A percentile compares a stretch with the other conserved stretches of the same genome.
Conservation (phyloP, 176 grass and related monocot species). For the Puya raimondii region DNA sequence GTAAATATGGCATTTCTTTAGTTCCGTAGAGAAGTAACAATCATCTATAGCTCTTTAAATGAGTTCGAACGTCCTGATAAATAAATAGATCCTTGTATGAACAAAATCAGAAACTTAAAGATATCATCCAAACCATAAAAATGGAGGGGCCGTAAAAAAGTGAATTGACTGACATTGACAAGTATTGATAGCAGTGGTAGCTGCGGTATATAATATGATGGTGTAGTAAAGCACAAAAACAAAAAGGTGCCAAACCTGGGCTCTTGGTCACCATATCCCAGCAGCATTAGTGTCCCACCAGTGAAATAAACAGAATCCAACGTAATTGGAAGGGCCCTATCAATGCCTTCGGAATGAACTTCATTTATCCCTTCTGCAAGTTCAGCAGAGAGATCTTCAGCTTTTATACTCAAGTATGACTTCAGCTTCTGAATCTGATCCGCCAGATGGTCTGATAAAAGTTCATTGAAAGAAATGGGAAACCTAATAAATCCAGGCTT, state of each 20-base stretch:
- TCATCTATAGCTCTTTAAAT: too few relatives aligned
- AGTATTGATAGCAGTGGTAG: too few relatives aligned
- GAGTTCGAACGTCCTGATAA: too few relatives aligned
- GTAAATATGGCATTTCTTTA: background rate
- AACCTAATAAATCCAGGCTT: slow-evolving; percentile 20
- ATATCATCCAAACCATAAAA: too few relatives aligned
- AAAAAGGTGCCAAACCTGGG: slow-evolving; percentile 45
- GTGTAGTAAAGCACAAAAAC: background rate
- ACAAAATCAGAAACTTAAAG: too few relatives aligned
- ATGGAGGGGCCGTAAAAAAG: too few relatives aligned
- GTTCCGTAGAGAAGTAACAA: too few relatives aligned
- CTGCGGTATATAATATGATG: too few relatives aligned
- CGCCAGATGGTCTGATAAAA: slow-evolving; percentile 34
- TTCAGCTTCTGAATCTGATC: slow-evolving; percentile 53
- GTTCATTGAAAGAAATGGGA: slow-evolving; percentile 16
- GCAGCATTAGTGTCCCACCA: slow-evolving; percentile 76
- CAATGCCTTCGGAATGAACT: slow-evolving; percentile 40
- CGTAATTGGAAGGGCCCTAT: slow-evolving; percentile 55
- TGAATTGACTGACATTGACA: too few relatives aligned
- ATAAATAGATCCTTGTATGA: too few relatives aligned
- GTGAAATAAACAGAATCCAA: slow-evolving; percentile 87
- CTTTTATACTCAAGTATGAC: slow-evolving; percentile 50
- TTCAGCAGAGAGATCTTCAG: slow-evolving; percentile 54
- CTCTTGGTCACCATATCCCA: slow-evolving; percentile 83
- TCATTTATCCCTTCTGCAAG: slow-evolving; percentile 42